Base-by-base conservation (phyloP, 495 filamentous ascomycete species). In the Hypoxylon lienhwacheense region DNA sequence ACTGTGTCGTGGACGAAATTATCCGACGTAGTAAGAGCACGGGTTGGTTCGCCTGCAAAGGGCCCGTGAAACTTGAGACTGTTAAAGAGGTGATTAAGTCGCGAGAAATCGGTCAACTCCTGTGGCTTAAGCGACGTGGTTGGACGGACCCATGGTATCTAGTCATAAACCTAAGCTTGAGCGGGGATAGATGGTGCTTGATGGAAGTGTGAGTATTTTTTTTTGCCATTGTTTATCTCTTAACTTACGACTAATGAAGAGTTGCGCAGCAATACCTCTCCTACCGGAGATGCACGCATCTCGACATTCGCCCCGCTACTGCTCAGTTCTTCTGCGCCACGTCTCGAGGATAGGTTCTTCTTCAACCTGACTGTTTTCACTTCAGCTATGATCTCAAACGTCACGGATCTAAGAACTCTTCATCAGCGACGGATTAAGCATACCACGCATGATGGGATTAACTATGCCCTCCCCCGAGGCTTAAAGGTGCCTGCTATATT, bases 161-260 rank as follows among this genome's bases (percentile, higher is more conserved):
- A 35, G 79, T 84, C 34, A 77, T 86, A 34, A 85, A 78, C 41
- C 77, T 86, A 60, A 86, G 85, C 66, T 77, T 88, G 68, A 80
- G 80, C 58, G 87, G 88, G 29, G 87, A 93, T 67, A 74, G 71
- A 21, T 93, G 88, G 85, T 91, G 85, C 81, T 69, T 91, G 47
- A 67, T 87, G 25, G 82, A 86, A 68, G 60, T 85, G 77, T 80
- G 62, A 66, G 77, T 75, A 25, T 37, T 26, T 20, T 40, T 75
- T 28, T 37, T 26, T 20, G 40, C 24, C 42, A 15, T 33, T 20
- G 17, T 37, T 22, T 41, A 50, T 39, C 34, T 35, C 46, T 14
- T 35, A 14, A 21, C 19, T 10, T 20, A 45, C 8, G 25, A 21
- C 40, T 53, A 48, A 55, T 47, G 56, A 33, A 31, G 16, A 21